Base-by-base conservation (phyloP, 805 yeast species). In the Groenewaldozyma tartarivorans region DNA sequence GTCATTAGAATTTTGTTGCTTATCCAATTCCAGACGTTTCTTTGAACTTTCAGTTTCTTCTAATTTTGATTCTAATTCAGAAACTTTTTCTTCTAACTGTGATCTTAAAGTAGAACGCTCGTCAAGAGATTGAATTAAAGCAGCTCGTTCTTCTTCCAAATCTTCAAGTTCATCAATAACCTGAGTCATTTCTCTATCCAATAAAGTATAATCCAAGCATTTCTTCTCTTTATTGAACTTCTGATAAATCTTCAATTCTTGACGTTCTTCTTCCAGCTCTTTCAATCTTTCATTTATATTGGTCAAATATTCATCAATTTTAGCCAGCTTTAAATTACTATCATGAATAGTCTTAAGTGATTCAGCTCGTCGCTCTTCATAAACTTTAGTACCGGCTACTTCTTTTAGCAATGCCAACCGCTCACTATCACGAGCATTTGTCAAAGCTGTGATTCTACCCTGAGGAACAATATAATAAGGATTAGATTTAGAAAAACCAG, bases 391-490 rank as follows among this genome's bases (percentile, higher is more conserved):
- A 16, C 98, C 98, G 22, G 96, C 92, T 26, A 90, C 95, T 54
- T 87, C 95, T 50, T 90, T 87, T 50, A 92, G 64, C 31, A 88
- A 63, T 27, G 74, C 71, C 39, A 90, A 67, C 46, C 96, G 73
- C 55, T 88, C 96, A 2, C 74, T 55, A 55, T 87, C 96, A 51
- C 83, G 83, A 0, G 96, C 90, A 55, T 86, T 86, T 0, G 97
- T 90, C 44, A 92, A 67, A 0, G 83, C 71, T 1, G 95, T 81
- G 51, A 92, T 85, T 51, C 84, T 71, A 17, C 98, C 98, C 61
- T 92, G 98, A 0, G 98, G 97, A 4, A 92, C 97, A 50, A 92
- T 90, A 58, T 90, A 90, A 60, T 88, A 90, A 1, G 96, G 96
- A 48, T 87, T 88, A 4, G 86, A 77, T 46, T 82, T 72, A 0